phyloP scores from a whole-genome alignment of 164 flowering plant genomes.

The Dillenia turbinata region DNA sequence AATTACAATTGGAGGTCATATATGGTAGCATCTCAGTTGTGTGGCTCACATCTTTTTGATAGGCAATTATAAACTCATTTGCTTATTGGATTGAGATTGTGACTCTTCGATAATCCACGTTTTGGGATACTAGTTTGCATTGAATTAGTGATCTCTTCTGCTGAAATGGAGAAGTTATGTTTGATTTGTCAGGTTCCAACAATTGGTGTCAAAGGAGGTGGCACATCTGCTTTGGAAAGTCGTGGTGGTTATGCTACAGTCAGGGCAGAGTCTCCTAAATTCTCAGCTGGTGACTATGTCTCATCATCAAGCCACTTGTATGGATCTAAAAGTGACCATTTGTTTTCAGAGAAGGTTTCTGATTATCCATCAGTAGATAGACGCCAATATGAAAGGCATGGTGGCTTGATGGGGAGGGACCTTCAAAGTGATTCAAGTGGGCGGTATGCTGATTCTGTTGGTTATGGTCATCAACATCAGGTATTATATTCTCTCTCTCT shows the following conservation, averaged over 20 bases:
- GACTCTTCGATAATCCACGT: too few relatives aligned
- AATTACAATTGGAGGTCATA: too few relatives aligned
- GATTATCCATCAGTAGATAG: conserved; percentile 71
- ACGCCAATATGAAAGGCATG: conserved; percentile 58
- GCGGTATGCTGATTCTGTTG: conserved; percentile 59
- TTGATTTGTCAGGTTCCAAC: conserved; percentile 35
- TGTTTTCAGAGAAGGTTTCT: conserved; percentile 50
- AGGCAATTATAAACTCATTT: too few relatives aligned
- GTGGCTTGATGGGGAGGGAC: conserved; percentile 59
- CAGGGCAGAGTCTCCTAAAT: conserved; percentile 59
- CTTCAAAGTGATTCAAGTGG: conserved; percentile 57
- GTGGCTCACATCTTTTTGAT: too few relatives aligned
- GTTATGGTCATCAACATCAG: conserved; percentile 65
- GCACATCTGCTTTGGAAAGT: conserved; percentile 54
- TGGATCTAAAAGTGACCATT: conserved; percentile 57
- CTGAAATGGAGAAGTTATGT: neutral
- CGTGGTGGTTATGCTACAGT: conserved; percentile 57
- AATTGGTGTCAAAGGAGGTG: conserved; percentile 49
- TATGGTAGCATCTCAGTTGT: too few relatives aligned
- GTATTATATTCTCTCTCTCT: conserved; percentile 15
- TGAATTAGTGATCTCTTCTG: too few relatives aligned
- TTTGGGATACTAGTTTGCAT: too few relatives aligned
- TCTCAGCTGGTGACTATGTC: conserved; percentile 51
- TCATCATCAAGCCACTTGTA: conserved; percentile 65
- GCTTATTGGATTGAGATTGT: too few relatives aligned